Conservation (phyloP, 2,329 filamentous ascomycete genomes). For the Ciborinia camelliae region DNA sequence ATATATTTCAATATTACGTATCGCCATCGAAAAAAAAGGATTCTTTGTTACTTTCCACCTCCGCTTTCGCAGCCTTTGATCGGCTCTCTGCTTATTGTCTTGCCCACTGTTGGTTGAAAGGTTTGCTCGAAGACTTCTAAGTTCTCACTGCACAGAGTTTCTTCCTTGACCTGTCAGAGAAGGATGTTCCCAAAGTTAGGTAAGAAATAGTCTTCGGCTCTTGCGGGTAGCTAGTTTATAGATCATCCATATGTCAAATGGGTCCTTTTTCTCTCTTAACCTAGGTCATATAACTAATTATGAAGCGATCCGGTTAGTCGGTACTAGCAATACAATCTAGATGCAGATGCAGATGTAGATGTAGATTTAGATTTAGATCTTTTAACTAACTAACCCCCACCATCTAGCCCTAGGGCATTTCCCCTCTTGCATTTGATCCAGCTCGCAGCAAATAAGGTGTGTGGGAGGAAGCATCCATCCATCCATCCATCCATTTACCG, state of each 20-base stretch:
- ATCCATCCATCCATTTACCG: no score
- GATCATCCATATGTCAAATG: not conserved
- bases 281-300: not conserved
- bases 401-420: not conserved
- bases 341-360: no score
- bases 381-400: not conserved
- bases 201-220: not conserved
- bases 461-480: not conserved
- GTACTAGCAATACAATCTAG: not conserved
- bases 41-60: not conserved
- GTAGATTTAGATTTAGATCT: not conserved
- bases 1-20: slow-evolving; percentile 6
- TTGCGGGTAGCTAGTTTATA: not conserved
- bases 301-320: not conserved
- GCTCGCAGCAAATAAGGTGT: not conserved
- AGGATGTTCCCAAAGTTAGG: not conserved
- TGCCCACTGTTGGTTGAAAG: not conserved
- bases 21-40: not conserved
- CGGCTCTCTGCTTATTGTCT: not conserved
- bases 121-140: not conserved
- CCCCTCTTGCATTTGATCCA: slow-evolving; percentile 1
- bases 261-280: not conserved
- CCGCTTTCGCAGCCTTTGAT: slow-evolving; percentile 12
- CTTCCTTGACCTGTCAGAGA: not conserved
- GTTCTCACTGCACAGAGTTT: not conserved